Conservation (phyloP, 2,329 filamentous ascomycete species). For the Aspergillus sclerotialis region DNA sequence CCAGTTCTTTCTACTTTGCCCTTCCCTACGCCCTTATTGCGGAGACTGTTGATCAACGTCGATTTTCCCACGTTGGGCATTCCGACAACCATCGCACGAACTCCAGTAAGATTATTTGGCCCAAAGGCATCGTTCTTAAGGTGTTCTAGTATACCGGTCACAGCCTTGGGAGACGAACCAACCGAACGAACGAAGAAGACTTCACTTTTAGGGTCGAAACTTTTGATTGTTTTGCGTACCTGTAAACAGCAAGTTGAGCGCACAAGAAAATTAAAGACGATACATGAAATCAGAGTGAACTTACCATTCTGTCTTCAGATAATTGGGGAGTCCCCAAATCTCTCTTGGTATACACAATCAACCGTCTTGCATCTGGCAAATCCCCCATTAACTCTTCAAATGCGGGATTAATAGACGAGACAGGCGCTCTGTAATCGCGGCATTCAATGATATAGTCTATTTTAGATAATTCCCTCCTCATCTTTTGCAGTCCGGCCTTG, state of each 20-base stretch:
- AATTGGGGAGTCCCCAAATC: slow-evolving; percentile 57
- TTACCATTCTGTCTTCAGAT: slow-evolving; percentile 35
- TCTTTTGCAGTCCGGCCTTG: slow-evolving; percentile 68
- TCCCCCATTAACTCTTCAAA: slow-evolving; percentile 81
- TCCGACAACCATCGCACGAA: slow-evolving; percentile 79
- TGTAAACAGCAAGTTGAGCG: slow-evolving; percentile 6
- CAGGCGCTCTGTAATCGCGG: slow-evolving; percentile 82
- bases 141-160: slow-evolving; percentile 26
- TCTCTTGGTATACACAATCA: slow-evolving; percentile 86
- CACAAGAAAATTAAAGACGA: slow-evolving; percentile 3
- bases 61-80: slow-evolving; percentile 99
- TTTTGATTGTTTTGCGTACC: slow-evolving; percentile 27
- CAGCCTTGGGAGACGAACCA: slow-evolving; percentile 22
- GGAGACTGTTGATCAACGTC: slow-evolving; percentile 81
- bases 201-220: slow-evolving; percentile 25
- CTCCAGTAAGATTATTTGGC: slow-evolving; percentile 59
- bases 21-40: slow-evolving; percentile 57
- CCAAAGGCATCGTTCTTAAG: slow-evolving; percentile 22
- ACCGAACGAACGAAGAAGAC: slow-evolving; percentile 32
- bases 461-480: slow-evolving; percentile 70
- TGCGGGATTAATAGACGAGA: slow-evolving; percentile 82
- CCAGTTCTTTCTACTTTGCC: slow-evolving; percentile 76
- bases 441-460: slow-evolving; percentile 91
- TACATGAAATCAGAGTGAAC: slow-evolving; percentile 5
- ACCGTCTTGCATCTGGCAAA: slow-evolving; percentile 63